Conservation (phyloP, 148 eudicot species). For the Gaultheria prostrata region DNA sequence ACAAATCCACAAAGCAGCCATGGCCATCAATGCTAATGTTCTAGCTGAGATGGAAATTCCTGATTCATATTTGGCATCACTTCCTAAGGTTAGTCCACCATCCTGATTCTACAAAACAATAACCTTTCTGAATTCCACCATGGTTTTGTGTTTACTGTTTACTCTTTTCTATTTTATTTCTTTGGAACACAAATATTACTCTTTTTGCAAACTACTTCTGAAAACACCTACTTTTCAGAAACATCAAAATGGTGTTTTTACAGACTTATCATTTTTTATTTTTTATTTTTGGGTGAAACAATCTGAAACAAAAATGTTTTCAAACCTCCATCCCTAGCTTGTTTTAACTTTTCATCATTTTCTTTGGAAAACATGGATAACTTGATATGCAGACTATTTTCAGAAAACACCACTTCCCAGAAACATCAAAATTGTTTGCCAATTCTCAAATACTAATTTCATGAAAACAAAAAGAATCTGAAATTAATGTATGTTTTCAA, state of each 20-base stretch:
- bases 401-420: too few species aligned
- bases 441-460: not conserved
- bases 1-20: slow-evolving; percentile 95
- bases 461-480: not conserved
- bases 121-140: not conserved
- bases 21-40: slow-evolving; percentile 73
- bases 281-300: not conserved
- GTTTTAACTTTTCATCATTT: not conserved
- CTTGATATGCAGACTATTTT: too few species aligned
- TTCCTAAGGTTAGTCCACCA: slow-evolving; percentile 70
- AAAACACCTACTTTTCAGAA: not conserved
- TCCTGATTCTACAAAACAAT: not conserved
- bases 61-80: slow-evolving; percentile 64
- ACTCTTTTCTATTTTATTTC: not conserved
- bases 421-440: not conserved
- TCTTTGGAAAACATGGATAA: too few species aligned
- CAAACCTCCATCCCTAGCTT: not conserved
- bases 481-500: too few species aligned
- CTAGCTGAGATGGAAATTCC: slow-evolving; percentile 93
- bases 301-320: not conserved
- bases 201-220: not conserved
- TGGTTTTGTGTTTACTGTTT: too few species aligned
- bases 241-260: not conserved
- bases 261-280: too few species aligned
- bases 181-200: not conserved